Conservation (phyloP, 352 stramenopile genomes). For the Phytophthora rubi region DNA sequence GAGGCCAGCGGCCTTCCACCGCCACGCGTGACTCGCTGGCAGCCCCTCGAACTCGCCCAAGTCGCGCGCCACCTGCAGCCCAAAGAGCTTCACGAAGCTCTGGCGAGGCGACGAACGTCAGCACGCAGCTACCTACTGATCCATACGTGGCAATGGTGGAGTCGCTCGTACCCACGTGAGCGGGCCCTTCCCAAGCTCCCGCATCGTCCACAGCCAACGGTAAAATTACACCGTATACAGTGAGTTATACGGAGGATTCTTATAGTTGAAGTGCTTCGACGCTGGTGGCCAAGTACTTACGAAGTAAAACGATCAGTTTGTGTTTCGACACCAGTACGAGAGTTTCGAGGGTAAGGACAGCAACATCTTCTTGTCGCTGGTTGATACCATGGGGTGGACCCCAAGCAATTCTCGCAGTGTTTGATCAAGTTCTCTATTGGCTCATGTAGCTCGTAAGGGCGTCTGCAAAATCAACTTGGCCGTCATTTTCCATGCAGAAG, state of each 20-base stretch:
- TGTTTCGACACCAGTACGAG: background rate
- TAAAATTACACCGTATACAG: no score
- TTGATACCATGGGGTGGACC: background rate
- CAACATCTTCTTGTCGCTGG: background rate
- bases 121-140: background rate
- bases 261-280: background rate
- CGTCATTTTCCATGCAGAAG: slow-evolving; percentile 52
- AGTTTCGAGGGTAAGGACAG: background rate
- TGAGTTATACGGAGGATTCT: no score
- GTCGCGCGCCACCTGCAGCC: slow-evolving; percentile 47
- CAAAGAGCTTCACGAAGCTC: slow-evolving; percentile 76
- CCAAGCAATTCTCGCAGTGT: background rate
- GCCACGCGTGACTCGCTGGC: slow-evolving; percentile 66
- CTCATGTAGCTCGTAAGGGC: slow-evolving; percentile 82
- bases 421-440: slow-evolving; percentile 32
- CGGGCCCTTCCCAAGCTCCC: slow-evolving; percentile 41
- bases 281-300: no score
- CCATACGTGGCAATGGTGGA: background rate
- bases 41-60: slow-evolving; percentile 58
- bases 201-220: slow-evolving; percentile 4
- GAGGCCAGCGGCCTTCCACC: slow-evolving; percentile 23
- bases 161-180: slow-evolving; percentile 65
- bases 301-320: background rate
- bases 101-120: slow-evolving; percentile 21
- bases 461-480: slow-evolving; percentile 72